Conservation (phyloP, 352 stramenopile species). For the Globisporangium rhizosaccharum region DNA sequence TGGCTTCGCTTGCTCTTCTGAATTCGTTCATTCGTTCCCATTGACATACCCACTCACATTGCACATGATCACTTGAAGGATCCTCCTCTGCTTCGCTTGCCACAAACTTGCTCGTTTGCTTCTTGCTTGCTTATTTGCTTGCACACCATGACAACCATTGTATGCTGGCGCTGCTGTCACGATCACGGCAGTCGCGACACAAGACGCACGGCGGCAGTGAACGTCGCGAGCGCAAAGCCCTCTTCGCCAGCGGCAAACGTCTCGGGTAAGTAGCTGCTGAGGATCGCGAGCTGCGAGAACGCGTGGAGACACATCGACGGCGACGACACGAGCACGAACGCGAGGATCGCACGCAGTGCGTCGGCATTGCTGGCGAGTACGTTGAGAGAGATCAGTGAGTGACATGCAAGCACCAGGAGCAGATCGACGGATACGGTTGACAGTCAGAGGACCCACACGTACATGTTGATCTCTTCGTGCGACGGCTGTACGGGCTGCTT, state of each 20-base stretch:
- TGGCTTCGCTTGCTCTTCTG: no score
- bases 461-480: slow-evolving; percentile 34
- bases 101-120: no score
- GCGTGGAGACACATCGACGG: slow-evolving; percentile 37
- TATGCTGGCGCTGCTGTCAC: no score
- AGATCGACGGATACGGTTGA: not conserved
- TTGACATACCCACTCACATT: no score
- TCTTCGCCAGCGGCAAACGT: slow-evolving; percentile 26
- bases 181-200: slow-evolving; percentile 25
- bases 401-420: not conserved
- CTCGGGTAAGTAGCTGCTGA: slow-evolving; percentile 45
- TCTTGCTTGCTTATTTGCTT: no score
- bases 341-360: slow-evolving; percentile 42
- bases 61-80: no score
- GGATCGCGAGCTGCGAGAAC: slow-evolving; percentile 53
- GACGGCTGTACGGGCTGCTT: slow-evolving; percentile 11
- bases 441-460: not conserved
- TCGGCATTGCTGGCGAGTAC: slow-evolving; percentile 25
- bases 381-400: not conserved
- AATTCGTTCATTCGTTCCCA: not conserved
- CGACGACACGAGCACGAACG: slow-evolving; percentile 46
- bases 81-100: not conserved
- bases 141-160: not conserved
- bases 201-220: slow-evolving; percentile 37
- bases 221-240: slow-evolving; percentile 51